Evolutionary conservation across 331 rosid species (phyloP).

Genomic region (Acacia concinna): DNA sequence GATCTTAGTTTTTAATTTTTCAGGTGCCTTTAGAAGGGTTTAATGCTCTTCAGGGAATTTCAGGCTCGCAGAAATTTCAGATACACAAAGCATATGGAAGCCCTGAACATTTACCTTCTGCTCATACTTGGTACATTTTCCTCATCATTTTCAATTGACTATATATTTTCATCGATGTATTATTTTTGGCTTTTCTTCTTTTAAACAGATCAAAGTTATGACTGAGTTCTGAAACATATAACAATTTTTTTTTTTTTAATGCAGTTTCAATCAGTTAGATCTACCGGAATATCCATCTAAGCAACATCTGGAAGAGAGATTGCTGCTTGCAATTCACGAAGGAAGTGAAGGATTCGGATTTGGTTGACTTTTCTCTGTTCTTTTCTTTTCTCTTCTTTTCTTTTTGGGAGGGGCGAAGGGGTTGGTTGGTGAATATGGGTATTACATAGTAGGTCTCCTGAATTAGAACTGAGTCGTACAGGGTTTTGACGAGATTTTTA

Average conservation of each 20-base stretch:
- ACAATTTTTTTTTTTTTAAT: constrained; percentile 11
- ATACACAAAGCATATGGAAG: constrained; percentile 99
- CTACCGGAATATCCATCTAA: constrained; percentile 94
- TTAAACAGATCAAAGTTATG: constrained; percentile 14
- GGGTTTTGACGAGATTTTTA: constrained; percentile 47
- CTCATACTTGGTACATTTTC: constrained; percentile 75
- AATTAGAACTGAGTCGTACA: constrained; percentile 47
- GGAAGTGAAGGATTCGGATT: constrained; percentile 96
- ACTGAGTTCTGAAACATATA: neutral
- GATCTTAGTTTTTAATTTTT: constrained; percentile 28
- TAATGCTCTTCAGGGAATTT: constrained; percentile 96
- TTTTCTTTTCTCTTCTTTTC: neutral
- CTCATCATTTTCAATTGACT: neutral
- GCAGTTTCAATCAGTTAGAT: constrained; percentile 98
- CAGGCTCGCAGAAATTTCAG: constrained; percentile 95
- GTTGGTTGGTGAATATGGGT: constrained; percentile 29
- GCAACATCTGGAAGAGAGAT: constrained; percentile 83
- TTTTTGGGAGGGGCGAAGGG: neutral
- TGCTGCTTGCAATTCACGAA: constrained; percentile 92
- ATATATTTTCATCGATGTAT: neutral
- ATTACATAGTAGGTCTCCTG: constrained; percentile 46
- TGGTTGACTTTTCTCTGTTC: constrained; percentile 43
- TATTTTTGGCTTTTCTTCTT: constrained; percentile 3
- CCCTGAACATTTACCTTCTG: constrained; percentile 92
- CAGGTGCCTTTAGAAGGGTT: constrained; percentile 98